These are phyloP conservation scores for Glycyrrhiza uralensis DNA, from an alignment of 306 rosid genomes.

Conservation along the genomic window DNA sequence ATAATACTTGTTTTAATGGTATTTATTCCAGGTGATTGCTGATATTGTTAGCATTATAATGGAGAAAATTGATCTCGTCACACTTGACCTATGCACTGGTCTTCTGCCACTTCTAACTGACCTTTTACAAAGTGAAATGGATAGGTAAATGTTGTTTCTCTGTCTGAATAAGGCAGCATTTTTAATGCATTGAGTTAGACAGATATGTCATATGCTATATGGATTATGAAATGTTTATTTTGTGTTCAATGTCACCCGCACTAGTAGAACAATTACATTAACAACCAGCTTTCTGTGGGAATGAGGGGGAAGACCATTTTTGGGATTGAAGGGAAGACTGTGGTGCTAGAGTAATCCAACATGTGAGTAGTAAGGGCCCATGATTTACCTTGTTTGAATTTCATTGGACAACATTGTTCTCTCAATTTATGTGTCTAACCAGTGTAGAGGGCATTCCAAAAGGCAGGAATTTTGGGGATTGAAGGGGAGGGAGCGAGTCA, in stretches of 20 bases:
- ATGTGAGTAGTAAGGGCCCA: neutral
- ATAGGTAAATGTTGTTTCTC: conserved; percentile 49
- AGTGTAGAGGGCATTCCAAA: neutral
- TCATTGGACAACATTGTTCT: neutral
- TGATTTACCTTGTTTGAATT: neutral
- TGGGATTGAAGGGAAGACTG: neutral
- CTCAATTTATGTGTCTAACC: neutral
- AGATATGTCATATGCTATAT: neutral
- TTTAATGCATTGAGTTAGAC: conserved; percentile 12
- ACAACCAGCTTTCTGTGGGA: neutral
- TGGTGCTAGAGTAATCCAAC: neutral
- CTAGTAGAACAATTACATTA: neutral
- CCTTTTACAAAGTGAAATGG: conserved; percentile 85
- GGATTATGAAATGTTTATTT: neutral
- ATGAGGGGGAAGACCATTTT: neutral
- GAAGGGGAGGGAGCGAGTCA: neutral
- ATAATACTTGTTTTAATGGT: conserved; percentile 12
- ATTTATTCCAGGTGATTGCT: conserved; percentile 77
- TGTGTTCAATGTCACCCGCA: neutral
- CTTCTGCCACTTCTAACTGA: conserved; percentile 70
- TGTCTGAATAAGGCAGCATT: neutral
- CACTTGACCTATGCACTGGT: conserved; percentile 77
- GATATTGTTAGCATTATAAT: conserved; percentile 79
- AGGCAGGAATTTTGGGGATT: neutral
- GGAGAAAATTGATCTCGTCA: conserved; percentile 70